Evolutionary conservation across 441 rosid species (phyloP), one percentile per base, ranked within the genome.

Genomic region (Eruca vesicaria): DNA sequence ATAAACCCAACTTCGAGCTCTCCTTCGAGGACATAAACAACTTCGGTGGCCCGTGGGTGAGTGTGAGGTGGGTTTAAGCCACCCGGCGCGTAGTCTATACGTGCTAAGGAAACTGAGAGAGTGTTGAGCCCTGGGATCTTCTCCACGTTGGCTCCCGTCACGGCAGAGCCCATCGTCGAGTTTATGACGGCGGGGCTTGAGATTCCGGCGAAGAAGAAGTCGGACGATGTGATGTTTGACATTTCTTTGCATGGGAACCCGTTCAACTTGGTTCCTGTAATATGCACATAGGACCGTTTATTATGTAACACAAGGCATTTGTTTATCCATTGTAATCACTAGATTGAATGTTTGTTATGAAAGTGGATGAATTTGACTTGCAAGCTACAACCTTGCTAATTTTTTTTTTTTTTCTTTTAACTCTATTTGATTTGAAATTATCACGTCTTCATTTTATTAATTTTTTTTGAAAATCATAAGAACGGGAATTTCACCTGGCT

Each of bases 41-140:
- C 73, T 65, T 94, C 98, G 0, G 96, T 92, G 77, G 97, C 98
- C 0, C 98, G 90, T 56, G 98, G 98, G 77, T 94, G 98, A 7
- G 93, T 89, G 87, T 92, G 97, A 0, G 97, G 98, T 0, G 95
- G 97, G 85, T 92, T 92, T 3, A 90, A 81, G 43, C 98, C 98
- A 0, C 84, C 87, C 0, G 97, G 81, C 0, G 73, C 82, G 35
- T 80, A 90, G 80, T 94, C 98, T 10, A 90, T 82, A 31, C 97
- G 87, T 0, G 97, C 16, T 59, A 94, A 63, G 0, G 98, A 94
- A 19, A 94, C 82, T 0, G 97, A 97, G 1, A 89, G 82, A 0
- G 98, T 94, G 87, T 94, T 94, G 29, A 94, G 90, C 7, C 95
- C 97, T 1, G 96, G 97, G 50, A 94, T 84, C 76, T 90, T 86